Conservation (phyloP, 805 yeast genomes). For the Candida silvicultrix region DNA sequence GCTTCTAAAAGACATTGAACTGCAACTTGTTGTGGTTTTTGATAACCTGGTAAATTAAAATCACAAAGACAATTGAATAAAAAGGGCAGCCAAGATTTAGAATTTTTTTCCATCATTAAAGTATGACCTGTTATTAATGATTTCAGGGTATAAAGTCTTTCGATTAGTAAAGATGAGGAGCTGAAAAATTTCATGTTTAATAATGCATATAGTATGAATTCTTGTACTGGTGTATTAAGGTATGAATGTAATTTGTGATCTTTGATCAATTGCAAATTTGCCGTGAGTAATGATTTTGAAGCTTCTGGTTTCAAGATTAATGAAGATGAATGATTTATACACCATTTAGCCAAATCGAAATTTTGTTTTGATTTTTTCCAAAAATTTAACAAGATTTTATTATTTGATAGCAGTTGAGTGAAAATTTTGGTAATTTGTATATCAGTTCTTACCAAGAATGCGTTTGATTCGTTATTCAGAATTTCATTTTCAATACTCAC, state of each 20-base stretch:
- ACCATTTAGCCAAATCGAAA: conserved; percentile 10
- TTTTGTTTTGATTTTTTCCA: conserved; percentile 6
- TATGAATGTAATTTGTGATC: conserved; percentile 13
- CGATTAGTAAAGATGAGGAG: conserved; percentile 15
- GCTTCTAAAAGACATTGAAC: conserved; percentile 9
- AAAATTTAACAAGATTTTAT: conserved; percentile 2
- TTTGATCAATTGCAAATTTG: conserved; percentile 19
- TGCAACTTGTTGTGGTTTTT: conserved; percentile 7
- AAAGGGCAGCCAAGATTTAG: conserved; percentile 16
- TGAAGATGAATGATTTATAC: conserved; percentile 8
- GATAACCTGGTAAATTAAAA: conserved; percentile 3
- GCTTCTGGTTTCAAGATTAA: conserved; percentile 8
- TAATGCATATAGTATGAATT: conserved; percentile 13
- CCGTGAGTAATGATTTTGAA: conserved; percentile 18
- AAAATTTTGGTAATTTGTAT: conserved; percentile 19
- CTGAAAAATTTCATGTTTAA: conserved; percentile 17
- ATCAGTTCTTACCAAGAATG: conserved; percentile 18
- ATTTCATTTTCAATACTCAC: conserved; percentile 5
- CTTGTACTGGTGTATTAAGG: conserved; percentile 10
- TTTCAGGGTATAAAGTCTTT: conserved; percentile 16
- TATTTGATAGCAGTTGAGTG: conserved; percentile 10
- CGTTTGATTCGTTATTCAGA: conserved; percentile 5
- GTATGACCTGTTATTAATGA: conserved; percentile 12
- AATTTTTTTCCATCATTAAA: conserved; percentile 22
- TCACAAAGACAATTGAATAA: conserved; percentile 17